Evolutionary conservation across 176 grass and related monocot genomes (phyloP).

Genomic region (Carex littledalei): DNA sequence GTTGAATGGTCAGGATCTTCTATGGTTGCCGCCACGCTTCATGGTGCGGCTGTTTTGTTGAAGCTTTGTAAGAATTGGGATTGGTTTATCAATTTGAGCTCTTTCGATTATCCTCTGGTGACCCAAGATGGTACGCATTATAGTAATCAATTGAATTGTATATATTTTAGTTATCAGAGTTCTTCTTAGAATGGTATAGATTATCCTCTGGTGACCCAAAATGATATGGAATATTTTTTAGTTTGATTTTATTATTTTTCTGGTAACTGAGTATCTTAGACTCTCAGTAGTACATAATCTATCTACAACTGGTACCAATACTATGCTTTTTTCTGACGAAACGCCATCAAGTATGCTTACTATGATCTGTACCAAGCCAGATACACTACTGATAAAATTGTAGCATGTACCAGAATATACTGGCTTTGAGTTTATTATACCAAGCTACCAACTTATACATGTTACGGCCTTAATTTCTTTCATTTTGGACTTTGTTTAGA

Average conservation of each 20-base stretch:
- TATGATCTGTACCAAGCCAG: background rate
- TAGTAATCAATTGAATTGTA: background rate
- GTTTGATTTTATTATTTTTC: background rate
- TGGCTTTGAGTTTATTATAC: background rate
- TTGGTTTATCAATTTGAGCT: constrained; percentile 81
- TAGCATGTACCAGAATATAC: background rate
- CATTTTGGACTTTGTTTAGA: background rate
- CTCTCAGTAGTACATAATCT: background rate
- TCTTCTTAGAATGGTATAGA: background rate
- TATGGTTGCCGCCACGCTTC: constrained; percentile 50
- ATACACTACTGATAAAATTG: background rate
- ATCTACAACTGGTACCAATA: background rate
- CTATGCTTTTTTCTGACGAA: background rate
- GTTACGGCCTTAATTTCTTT: background rate
- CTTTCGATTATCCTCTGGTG: constrained; percentile 73
- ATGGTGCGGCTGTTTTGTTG: constrained; percentile 53
- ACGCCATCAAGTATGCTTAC: background rate
- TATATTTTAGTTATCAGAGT: background rate
- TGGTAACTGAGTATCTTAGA: background rate
- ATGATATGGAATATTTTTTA: background rate
- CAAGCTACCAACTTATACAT: background rate
- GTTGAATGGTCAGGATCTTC: constrained; percentile 59
- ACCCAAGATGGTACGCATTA: constrained; percentile 60
- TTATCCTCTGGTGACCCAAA: too few species aligned
- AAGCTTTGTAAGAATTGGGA: constrained; percentile 60